Conservation (phyloP, 805 yeast species). For the Yarrowia porcina region DNA sequence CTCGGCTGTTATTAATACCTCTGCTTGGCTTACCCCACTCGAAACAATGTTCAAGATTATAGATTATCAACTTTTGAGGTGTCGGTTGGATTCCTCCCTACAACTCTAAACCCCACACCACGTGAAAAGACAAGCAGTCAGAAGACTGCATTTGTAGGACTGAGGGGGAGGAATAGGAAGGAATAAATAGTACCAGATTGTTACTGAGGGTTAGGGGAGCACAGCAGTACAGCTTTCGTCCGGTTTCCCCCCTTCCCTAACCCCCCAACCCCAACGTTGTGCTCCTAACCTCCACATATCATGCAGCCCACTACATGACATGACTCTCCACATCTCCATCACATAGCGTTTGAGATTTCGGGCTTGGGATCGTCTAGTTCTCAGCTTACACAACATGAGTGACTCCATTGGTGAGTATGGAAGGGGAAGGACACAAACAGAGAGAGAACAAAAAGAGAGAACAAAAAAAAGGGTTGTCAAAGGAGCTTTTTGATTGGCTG, state of each 20-base stretch:
- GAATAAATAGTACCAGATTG: background rate
- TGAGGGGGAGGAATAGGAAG: background rate
- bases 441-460: no score
- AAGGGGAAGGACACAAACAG: background rate
- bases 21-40: constrained; percentile 16
- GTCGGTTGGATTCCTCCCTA: no score
- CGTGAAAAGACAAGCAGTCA: background rate
- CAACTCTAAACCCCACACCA: constrained; percentile 22
- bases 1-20: background rate
- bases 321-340: background rate
- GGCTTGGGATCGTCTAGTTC: background rate
- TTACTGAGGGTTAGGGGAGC: no score
- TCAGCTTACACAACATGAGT: constrained; percentile 10
- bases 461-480: no score
- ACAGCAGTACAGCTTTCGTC: no score
- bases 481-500: no score
- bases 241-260: background rate
- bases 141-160: background rate
- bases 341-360: background rate
- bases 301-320: background rate
- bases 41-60: background rate
- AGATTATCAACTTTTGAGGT: no score
- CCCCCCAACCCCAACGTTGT: background rate
- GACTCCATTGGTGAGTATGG: constrained; percentile 23
- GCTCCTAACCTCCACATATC: background rate